These are phyloP conservation scores for Neurospora sp. DNA, from an alignment of 2,329 filamentous ascomycete genomes.

Conservation along the genomic window DNA sequence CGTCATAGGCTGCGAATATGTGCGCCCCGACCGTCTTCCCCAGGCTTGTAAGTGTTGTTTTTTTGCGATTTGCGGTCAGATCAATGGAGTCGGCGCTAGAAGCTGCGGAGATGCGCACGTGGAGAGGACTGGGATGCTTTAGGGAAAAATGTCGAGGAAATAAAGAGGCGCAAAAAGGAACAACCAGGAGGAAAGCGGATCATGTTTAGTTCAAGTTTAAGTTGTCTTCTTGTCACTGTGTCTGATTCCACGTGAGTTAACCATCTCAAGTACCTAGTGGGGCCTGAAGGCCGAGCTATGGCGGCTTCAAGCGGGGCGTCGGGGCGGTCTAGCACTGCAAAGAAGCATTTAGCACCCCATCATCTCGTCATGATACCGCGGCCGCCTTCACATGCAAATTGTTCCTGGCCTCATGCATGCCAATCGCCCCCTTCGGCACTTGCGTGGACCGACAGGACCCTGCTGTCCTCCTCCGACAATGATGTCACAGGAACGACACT, in stretches of 20 bases:
- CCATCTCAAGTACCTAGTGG: not conserved
- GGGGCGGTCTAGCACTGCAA: not conserved
- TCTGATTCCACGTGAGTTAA: not conserved
- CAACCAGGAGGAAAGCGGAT: not conserved
- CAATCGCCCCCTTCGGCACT: conserved; percentile 1
- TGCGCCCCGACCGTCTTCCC: not conserved
- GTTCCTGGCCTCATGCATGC: conserved; percentile 9
- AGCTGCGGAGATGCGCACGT: not conserved
- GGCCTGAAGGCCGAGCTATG: not conserved
- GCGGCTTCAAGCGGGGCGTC: not conserved
- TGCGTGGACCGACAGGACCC: not conserved
- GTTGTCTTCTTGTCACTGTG: not conserved
- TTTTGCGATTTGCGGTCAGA: not conserved
- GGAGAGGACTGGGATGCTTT: not conserved
- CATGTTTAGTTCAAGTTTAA: not conserved
- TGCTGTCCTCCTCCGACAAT: not conserved
- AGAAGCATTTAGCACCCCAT: not conserved
- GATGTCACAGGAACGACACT: not conserved
- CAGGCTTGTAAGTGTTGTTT: not conserved
- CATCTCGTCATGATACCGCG: not conserved
- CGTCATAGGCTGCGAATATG: conserved; percentile 13
- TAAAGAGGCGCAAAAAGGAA: not conserved
- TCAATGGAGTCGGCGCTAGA: not conserved
- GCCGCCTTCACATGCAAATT: not conserved
- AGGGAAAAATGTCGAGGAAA: not conserved